phyloP scores from a whole-genome alignment of 768 basidiomycete species.

The Boletus eberwhitei region DNA sequence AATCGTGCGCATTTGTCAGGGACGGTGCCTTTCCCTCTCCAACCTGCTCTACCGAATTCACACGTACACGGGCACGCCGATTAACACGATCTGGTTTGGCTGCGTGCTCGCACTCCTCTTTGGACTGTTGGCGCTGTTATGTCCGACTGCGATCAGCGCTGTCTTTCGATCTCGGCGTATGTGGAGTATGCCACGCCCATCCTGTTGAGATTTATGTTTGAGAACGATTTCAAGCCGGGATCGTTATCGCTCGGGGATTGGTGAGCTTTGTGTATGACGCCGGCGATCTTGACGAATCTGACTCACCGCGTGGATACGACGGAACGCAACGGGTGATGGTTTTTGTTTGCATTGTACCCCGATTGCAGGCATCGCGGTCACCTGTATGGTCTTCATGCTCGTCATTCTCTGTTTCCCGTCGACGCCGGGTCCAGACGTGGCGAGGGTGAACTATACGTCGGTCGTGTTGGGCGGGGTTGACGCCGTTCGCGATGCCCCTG shows the following conservation, averaged over 20 bases:
- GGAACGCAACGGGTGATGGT: background rate
- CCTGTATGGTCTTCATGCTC: constrained; percentile 63
- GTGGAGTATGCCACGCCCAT: constrained; percentile 47
- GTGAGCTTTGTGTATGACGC: constrained; percentile 22
- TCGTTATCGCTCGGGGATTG: constrained; percentile 42
- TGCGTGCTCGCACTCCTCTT: constrained; percentile 47
- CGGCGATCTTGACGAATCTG: background rate
- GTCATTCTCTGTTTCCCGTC: constrained; percentile 62
- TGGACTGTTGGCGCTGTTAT: constrained; percentile 51
- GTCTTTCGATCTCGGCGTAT: constrained; percentile 50
- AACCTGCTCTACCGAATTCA: constrained; percentile 50
- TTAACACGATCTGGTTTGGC: constrained; percentile 57
- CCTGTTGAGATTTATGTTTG: constrained; percentile 43
- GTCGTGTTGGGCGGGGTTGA: constrained; percentile 61
- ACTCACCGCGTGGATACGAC: no score
- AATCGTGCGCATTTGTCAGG: constrained; percentile 53
- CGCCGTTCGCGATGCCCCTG: constrained; percentile 57
- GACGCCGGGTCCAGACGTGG: constrained; percentile 39
- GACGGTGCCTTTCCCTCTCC: constrained; percentile 61
- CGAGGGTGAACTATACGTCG: constrained; percentile 68
- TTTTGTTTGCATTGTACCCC: constrained; percentile 43
- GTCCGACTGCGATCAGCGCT: constrained; percentile 51
- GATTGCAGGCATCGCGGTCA: constrained; percentile 49
- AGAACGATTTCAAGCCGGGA: constrained; percentile 43
- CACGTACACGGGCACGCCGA: constrained; percentile 46